Evolutionary conservation across 139 green algal species (phyloP), one percentile per base, ranked within the genome.

Genomic region (Chlamydomonas sphaeroides): DNA sequence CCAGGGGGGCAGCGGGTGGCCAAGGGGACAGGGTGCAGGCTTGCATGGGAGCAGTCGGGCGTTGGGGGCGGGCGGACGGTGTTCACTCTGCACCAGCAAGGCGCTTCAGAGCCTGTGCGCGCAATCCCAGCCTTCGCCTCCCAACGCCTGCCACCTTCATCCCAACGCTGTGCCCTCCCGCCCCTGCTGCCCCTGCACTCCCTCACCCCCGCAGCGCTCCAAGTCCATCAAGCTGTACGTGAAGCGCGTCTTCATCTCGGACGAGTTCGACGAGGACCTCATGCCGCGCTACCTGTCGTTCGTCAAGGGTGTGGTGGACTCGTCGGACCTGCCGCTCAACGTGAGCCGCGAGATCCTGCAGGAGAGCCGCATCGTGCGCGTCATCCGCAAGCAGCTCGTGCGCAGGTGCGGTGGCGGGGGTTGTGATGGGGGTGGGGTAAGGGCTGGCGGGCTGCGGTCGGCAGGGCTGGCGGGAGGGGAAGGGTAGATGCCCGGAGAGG

Each of bases 231-330:
- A 93, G 68, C 94, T 99, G 67, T 99, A 98, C 88, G 97, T 99
- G 65, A 98, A 97, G 88, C 89, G 96, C 20, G 97, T 99, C 26
- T 99, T 99, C 94, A 99, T 99, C 90, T 93, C 75, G 30, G 96
- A 99, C 76, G 93, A 98, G 89, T 99, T 99, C 87, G 95, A 99
- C 86, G 96, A 98, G 83, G 92, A 98, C 79, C 90, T 99, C 41
- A 92, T 99, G 89, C 97, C 97, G 0, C 92, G 96, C 62, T 99
- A 96, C 89, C 85, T 98, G 38, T 89, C 49, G 63, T 98, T 98
- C 85, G 66, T 85, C 30, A 85, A 85, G 90, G 97, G 97, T 71
- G 90, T 99, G 21, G 95, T 99, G 2, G 97, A 99, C 93, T 96
- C 89, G 65, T 93, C 91, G 49, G 97, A 99, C 92, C 92, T 99